Evolutionary conservation across 257 asterid genomes (phyloP).

Genomic region (Solanum pinnatisectum): DNA sequence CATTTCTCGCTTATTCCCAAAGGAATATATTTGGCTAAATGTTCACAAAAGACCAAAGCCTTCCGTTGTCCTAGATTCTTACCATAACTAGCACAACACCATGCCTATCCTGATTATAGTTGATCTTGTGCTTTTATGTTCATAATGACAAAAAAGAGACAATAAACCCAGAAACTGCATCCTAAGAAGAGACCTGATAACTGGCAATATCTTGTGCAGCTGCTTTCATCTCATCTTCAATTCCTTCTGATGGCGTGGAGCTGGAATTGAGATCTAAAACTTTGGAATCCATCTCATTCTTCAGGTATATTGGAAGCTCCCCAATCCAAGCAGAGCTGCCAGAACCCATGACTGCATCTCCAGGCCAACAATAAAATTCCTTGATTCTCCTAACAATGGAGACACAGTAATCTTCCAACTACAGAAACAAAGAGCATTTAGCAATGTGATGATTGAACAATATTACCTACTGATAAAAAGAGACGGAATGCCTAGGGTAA

Average conservation of each 20-base stretch:
- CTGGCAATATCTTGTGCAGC: slow-evolving; percentile 68
- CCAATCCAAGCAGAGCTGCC: slow-evolving; percentile 54
- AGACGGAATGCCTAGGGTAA: background rate
- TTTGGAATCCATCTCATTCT: slow-evolving; percentile 16
- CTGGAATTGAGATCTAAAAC: slow-evolving; percentile 23
- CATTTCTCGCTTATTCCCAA: background rate
- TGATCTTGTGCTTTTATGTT: background rate
- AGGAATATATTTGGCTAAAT: background rate
- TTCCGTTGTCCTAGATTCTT: background rate
- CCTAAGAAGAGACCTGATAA: slow-evolving; percentile 56
- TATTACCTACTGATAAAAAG: background rate
- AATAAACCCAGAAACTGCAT: background rate
- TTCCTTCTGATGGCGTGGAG: slow-evolving; percentile 21
- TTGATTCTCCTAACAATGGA: slow-evolving; percentile 48
- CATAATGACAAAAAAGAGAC: background rate
- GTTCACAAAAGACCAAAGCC: background rate
- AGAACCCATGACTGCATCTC: slow-evolving; percentile 38
- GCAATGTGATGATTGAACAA: background rate
- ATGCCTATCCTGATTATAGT: background rate
- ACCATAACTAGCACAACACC: background rate
- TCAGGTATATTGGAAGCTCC: slow-evolving; percentile 49
- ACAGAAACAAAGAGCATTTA: slow-evolving; percentile 3
- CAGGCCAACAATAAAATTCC: slow-evolving; percentile 63
- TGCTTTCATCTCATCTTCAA: slow-evolving; percentile 44
- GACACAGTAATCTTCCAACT: slow-evolving; percentile 57